Percentiles rank a stretch among this genome's conserved stretches.
Evolutionary conservation across 179 eudicot species (phyloP).

Genomic region (Carnegiea gigantea): DNA sequence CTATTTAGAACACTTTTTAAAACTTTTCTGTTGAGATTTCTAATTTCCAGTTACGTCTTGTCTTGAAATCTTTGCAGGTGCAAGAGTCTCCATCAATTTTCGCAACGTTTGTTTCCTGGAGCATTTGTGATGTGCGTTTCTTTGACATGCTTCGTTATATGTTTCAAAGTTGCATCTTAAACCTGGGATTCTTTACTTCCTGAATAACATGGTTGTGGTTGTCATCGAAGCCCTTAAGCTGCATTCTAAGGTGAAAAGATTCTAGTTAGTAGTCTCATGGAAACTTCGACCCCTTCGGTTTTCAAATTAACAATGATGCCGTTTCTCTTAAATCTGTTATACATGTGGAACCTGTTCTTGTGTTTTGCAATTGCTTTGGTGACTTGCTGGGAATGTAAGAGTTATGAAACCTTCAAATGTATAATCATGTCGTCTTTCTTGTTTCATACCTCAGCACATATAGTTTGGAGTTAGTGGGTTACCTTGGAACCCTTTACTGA

Average conservation of each 20-base stretch:
- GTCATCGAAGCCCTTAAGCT: neutral
- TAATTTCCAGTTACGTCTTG: neutral
- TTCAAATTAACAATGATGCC: no score
- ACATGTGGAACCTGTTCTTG: neutral
- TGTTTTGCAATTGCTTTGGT: neutral
- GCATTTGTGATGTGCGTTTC: constrained; percentile 66
- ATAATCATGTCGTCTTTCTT: neutral
- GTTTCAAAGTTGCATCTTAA: neutral
- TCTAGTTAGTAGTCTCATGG: neutral
- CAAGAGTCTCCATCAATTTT: constrained; percentile 72
- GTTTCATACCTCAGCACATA: neutral
- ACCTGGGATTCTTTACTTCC: neutral
- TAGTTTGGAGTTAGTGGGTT: neutral
- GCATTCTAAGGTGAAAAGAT: neutral
- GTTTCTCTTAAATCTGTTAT: neutral
- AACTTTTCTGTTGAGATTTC: neutral
- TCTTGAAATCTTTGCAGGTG: constrained; percentile 38
- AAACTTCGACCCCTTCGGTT: no score
- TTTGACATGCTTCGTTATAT: constrained; percentile 4
- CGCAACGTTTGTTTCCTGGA: constrained; percentile 70
- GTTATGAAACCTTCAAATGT: neutral
- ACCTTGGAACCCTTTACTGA: neutral
- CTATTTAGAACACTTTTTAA: neutral
- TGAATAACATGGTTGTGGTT: neutral
- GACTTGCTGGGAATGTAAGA: neutral